A percentile compares a stretch with the other conserved stretches of the same genome.
These are phyloP conservation scores for Candida parachauliodes DNA, from an alignment of 805 yeast genomes.

Conservation along the genomic window DNA sequence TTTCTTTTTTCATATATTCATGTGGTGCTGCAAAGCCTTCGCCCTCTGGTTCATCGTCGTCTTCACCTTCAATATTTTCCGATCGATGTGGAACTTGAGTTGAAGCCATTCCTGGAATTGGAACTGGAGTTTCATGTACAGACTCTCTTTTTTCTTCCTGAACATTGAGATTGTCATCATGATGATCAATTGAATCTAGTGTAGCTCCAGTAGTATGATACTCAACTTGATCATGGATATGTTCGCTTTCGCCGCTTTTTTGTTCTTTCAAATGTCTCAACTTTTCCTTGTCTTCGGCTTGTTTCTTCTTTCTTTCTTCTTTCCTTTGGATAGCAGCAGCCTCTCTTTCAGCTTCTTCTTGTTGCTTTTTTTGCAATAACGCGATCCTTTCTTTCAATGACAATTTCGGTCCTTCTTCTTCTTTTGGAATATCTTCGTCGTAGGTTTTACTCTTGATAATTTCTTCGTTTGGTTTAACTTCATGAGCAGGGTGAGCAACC, in stretches of 20 bases:
- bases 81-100: not conserved
- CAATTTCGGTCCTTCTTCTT: constrained; percentile 64
- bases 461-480: constrained; percentile 18
- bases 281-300: constrained; percentile 27
- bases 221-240: not conserved
- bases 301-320: constrained; percentile 47
- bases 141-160: constrained; percentile 3
- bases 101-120: constrained; percentile 3
- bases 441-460: constrained; percentile 18
- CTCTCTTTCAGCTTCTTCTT: constrained; percentile 72
- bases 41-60: constrained; percentile 2
- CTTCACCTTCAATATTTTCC: not conserved
- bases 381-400: constrained; percentile 87
- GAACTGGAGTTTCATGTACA: not conserved
- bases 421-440: constrained; percentile 19
- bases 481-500: constrained; percentile 26
- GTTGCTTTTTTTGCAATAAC: constrained; percentile 74
- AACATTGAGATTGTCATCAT: constrained; percentile 4
- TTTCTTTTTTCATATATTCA: constrained; percentile 14
- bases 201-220: not conserved
- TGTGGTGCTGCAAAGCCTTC: not conserved
- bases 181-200: not conserved
- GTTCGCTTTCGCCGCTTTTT: constrained; percentile 10
- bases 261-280: constrained; percentile 17
- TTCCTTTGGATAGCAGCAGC: constrained; percentile 54